These are phyloP conservation scores for Stagonosporopsis rhizophila DNA, from an alignment of 2,329 filamentous ascomycete genomes.

Conservation along the genomic window DNA sequence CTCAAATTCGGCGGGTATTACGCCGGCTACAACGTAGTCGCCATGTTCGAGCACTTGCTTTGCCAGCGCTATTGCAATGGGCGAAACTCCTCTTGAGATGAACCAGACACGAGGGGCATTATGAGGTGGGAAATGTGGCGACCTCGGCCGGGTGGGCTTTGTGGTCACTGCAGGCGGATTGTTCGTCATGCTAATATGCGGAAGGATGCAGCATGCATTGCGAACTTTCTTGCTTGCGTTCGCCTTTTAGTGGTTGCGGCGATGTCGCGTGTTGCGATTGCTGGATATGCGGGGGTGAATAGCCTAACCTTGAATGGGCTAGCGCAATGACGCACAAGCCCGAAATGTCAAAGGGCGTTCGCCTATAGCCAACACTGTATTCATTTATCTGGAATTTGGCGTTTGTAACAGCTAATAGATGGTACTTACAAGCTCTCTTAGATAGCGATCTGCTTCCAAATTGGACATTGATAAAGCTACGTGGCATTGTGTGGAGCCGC, in stretches of 20 bases:
- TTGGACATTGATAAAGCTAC: not conserved
- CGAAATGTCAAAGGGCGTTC: conserved; percentile 2
- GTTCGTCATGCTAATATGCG: conserved; percentile 7
- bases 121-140: conserved; percentile 65
- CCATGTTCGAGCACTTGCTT: conserved; percentile 86
- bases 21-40: conserved; percentile 85
- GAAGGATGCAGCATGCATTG: not conserved
- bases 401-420: too few relatives aligned
- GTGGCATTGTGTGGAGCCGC: not conserved
- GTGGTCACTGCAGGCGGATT: conserved; percentile 3
- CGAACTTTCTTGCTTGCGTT: not conserved
- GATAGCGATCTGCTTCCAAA: not conserved
- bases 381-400: too few relatives aligned
- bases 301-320: conserved; percentile 26
- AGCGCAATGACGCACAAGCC: conserved; percentile 17
- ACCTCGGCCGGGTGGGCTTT: conserved; percentile 45
- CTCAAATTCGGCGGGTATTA: conserved; percentile 80
- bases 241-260: not conserved
- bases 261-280: conserved; percentile 1
- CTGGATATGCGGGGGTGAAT: conserved; percentile 14
- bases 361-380: not conserved
- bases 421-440: not conserved
- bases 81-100: conserved; percentile 84
- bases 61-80: conserved; percentile 82
- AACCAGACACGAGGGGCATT: conserved; percentile 87